These are phyloP conservation scores for Arthroderma sp. DNA, from an alignment of 2,329 filamentous ascomycete species.

Conservation along the genomic window DNA sequence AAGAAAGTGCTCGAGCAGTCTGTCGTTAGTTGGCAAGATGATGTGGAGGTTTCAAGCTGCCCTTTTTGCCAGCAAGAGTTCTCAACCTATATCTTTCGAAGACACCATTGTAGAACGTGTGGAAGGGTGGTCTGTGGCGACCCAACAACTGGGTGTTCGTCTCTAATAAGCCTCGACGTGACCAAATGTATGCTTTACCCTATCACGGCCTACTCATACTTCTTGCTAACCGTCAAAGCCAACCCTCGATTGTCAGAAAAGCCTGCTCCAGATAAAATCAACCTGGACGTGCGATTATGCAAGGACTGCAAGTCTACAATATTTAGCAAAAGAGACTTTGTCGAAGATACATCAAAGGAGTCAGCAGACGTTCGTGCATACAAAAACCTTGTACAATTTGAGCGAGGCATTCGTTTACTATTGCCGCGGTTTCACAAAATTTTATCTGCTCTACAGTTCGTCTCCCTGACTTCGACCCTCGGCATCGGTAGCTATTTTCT, in stretches of 20 bases:
- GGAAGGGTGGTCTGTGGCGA: conserved; percentile 90
- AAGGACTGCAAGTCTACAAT: conserved; percentile 67
- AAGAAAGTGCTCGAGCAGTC: conserved; percentile 79
- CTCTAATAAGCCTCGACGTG: conserved; percentile 69
- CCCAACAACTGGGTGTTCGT: conserved; percentile 69
- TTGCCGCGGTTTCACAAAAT: conserved; percentile 75
- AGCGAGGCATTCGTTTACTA: conserved; percentile 69
- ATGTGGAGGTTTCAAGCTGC: conserved; percentile 64
- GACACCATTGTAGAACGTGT: conserved; percentile 91
- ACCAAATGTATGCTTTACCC: conserved; percentile 43
- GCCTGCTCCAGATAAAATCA: conserved; percentile 41
- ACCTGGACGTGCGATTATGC: conserved; percentile 80
- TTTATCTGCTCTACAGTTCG: conserved; percentile 56
- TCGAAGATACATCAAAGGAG: conserved; percentile 53
- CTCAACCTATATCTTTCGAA: conserved; percentile 77
- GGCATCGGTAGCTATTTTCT: conserved; percentile 7
- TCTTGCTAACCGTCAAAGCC: conserved; percentile 14
- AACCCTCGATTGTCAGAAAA: conserved; percentile 33
- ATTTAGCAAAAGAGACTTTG: conserved; percentile 66
- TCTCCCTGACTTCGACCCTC: conserved; percentile 9
- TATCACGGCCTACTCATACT: background rate
- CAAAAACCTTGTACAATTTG: conserved; percentile 72
- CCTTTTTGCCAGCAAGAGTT: conserved; percentile 97
- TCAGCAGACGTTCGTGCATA: conserved; percentile 70
- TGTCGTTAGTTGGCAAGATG: conserved; percentile 90